A percentile compares a stretch with the other conserved stretches of the same genome.
Evolutionary conservation across 768 basidiomycete species (phyloP).

Genomic region (Chlorophyllum brunneum): DNA sequence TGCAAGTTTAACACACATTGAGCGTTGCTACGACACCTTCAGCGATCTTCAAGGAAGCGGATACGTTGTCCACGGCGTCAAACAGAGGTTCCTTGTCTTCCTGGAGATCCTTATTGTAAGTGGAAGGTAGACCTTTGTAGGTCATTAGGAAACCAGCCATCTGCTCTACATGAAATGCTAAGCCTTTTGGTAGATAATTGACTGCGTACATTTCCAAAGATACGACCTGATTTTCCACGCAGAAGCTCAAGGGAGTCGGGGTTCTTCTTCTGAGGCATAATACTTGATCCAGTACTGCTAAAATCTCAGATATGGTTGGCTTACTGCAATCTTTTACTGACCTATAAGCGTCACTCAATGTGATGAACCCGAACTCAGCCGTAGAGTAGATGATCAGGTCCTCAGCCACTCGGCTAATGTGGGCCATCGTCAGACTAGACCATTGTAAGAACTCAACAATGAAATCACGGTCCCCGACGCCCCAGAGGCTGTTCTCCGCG

Average conservation of each 20-base stretch:
- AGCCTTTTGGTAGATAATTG: background rate
- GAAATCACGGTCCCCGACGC: conserved; percentile 96
- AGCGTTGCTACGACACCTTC: conserved; percentile 93
- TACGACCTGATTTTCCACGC: conserved; percentile 90
- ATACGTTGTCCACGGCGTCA: conserved; percentile 86
- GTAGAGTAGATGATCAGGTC: conserved; percentile 96
- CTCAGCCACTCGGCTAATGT: conserved; percentile 92
- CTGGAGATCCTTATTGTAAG: conserved; percentile 99
- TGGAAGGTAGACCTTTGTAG: conserved; percentile 94
- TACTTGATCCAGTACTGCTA: conserved; percentile 91
- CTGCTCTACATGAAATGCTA: conserved; percentile 30
- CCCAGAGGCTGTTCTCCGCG: conserved; percentile 96
- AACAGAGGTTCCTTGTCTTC: conserved; percentile 99
- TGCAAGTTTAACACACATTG: conserved; percentile 47
- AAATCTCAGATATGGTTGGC: background rate
- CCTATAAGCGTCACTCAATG: conserved; percentile 98
- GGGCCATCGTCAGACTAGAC: conserved; percentile 88
- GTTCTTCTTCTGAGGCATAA: conserved; percentile 99
- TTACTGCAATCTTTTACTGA: conserved; percentile 20
- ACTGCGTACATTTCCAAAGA: conserved; percentile 80
- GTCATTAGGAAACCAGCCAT: conserved; percentile 99
- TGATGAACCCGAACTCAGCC: conserved; percentile 95
- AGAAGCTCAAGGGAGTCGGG: conserved; percentile 94
- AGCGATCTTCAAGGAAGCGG: conserved; percentile 85
- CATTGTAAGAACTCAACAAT: conserved; percentile 97